phyloP scores from a whole-genome alignment of 257 asterid genomes.

The Cinchona pubescens region DNA sequence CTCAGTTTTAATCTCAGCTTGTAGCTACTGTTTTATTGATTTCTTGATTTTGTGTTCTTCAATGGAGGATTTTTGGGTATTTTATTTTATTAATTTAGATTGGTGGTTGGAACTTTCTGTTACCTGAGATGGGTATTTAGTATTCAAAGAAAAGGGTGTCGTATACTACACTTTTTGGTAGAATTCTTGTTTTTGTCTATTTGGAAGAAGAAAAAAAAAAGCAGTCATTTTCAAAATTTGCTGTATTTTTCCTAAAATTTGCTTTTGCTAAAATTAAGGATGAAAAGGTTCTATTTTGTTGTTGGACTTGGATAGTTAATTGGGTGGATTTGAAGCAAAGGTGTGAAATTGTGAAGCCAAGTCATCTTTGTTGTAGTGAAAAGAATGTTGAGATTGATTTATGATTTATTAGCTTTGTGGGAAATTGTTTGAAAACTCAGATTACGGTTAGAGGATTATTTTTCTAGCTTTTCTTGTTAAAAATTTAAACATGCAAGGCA shows the following conservation, averaged over 20 bases:
- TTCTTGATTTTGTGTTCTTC: not conserved
- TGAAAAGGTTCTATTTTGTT: constrained; percentile 10
- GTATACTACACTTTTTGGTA: not conserved
- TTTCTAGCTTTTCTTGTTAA: not conserved
- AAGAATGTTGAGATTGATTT: no score
- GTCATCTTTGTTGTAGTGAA: constrained; percentile 9
- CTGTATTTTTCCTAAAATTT: not conserved
- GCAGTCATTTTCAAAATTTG: not conserved
- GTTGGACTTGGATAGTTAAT: constrained; percentile 20
- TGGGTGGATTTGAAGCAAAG: constrained; percentile 46
- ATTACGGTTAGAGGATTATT: not conserved
- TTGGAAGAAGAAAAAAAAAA: not conserved
- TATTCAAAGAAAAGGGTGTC: not conserved
- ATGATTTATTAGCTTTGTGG: not conserved
- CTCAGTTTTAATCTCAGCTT: constrained; percentile 26
- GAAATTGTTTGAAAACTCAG: not conserved
- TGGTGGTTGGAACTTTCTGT: constrained; percentile 3
- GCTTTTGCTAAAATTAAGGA: not conserved
- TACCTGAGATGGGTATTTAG: not conserved
- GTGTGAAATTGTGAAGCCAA: constrained; percentile 19
- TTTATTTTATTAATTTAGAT: constrained; percentile 14
- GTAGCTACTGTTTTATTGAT: constrained; percentile 21
- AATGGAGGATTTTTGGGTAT: not conserved
- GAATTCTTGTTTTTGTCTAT: not conserved
- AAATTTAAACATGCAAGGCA: not conserved